Evolutionary conservation across 2,329 filamentous ascomycete species (phyloP).

Genomic region (Pseudocercospora macadamiae): DNA sequence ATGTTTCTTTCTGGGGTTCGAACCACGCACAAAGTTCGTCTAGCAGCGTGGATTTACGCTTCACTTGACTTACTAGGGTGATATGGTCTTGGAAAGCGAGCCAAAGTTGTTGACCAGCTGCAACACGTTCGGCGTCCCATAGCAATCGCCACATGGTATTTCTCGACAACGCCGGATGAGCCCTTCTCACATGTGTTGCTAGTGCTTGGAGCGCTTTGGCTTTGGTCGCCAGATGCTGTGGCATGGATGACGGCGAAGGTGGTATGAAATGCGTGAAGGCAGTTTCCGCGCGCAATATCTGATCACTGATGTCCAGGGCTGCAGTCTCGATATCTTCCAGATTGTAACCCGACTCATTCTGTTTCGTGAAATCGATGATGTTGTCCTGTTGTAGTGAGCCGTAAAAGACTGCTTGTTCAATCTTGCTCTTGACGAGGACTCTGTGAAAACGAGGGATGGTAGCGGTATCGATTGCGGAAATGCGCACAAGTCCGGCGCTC

Average conservation of each 20-base stretch:
- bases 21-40: constrained; percentile 75
- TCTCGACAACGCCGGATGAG: constrained; percentile 66
- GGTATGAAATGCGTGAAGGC: constrained; percentile 74
- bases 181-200: constrained; percentile 69
- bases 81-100: constrained; percentile 73
- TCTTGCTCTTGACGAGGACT: constrained; percentile 81
- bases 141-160: constrained; percentile 76
- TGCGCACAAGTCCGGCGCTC: constrained; percentile 60
- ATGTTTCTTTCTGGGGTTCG: constrained; percentile 74
- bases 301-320: constrained; percentile 75
- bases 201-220: constrained; percentile 75
- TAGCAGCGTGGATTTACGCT: constrained; percentile 70
- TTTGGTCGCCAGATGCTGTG: constrained; percentile 76
- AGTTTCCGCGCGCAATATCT: constrained; percentile 78
- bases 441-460: constrained; percentile 48
- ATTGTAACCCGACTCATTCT: constrained; percentile 65
- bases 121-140: constrained; percentile 89
- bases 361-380: constrained; percentile 80
- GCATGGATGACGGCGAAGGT: constrained; percentile 69
- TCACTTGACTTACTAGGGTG: constrained; percentile 47
- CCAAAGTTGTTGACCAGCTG: constrained; percentile 79
- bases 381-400: constrained; percentile 73
- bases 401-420: constrained; percentile 95
- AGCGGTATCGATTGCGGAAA: constrained; percentile 62
- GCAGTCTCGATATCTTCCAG: constrained; percentile 73